These are phyloP conservation scores for Cryptococcus sp. DNA, from an alignment of 1,284 basidiomycete species.

Conservation along the genomic window DNA sequence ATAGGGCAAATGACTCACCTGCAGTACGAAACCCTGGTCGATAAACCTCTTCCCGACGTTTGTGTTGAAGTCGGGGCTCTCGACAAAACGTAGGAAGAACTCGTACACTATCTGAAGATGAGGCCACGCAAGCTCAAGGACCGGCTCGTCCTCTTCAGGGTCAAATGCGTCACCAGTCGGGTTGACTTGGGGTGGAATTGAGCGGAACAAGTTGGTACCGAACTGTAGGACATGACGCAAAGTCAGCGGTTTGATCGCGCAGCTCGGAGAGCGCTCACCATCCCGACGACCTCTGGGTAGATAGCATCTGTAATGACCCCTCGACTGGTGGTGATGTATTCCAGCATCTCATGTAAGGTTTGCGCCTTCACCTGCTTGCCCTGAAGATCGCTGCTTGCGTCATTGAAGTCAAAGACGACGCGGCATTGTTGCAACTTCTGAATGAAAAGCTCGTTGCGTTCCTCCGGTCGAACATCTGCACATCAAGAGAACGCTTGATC, in stretches of 20 bases:
- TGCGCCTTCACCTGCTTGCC: slow-evolving; percentile 99
- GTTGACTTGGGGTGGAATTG: slow-evolving; percentile 98
- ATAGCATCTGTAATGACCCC: slow-evolving; percentile 95
- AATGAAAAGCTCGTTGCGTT: slow-evolving; percentile 88
- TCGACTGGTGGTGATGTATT: slow-evolving; percentile 96
- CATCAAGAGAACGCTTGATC: neutral
- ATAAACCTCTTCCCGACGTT: slow-evolving; percentile 97
- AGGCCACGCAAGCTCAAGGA: slow-evolving; percentile 98
- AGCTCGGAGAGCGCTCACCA: slow-evolving; percentile 63
- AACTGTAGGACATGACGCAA: slow-evolving; percentile 61
- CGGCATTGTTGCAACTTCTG: slow-evolving; percentile 95
- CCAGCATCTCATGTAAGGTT: slow-evolving; percentile 97
- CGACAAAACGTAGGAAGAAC: slow-evolving; percentile 98
- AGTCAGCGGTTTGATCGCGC: neutral
- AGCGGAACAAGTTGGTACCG: slow-evolving; percentile 95
- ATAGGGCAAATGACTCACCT: slow-evolving; percentile 37
- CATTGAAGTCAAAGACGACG: slow-evolving; percentile 98
- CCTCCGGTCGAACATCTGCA: slow-evolving; percentile 82
- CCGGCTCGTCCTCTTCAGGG: slow-evolving; percentile 99
- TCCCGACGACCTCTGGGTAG: slow-evolving; percentile 98
- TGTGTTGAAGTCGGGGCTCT: slow-evolving; percentile 97
- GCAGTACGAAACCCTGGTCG: slow-evolving; percentile 93
- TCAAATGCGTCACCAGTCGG: slow-evolving; percentile 98
- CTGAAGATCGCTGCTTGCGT: slow-evolving; percentile 90
- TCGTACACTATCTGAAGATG: slow-evolving; percentile 99